Conservation (phyloP, 2,329 filamentous ascomycete species). For the Neurospora sp. region DNA sequence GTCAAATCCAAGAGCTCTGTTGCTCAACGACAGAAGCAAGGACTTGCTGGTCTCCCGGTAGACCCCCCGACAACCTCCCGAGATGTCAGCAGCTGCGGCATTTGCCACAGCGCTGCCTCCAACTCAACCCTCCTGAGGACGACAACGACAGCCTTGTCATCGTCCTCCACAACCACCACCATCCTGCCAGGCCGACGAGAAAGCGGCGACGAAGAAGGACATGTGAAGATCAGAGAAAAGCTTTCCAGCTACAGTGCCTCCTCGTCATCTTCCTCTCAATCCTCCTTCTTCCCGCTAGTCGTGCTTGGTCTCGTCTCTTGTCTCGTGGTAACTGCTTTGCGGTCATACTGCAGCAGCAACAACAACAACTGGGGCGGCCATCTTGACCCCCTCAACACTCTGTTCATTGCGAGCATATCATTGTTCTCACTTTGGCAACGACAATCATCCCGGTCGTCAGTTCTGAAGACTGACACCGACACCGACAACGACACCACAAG, state of each 20-base stretch:
- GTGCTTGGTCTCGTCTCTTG: constrained; percentile 20
- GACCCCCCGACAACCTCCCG: not conserved
- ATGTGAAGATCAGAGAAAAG: not conserved
- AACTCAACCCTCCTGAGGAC: constrained; percentile 4
- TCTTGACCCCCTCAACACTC: constrained; percentile 10
- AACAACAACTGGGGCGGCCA: constrained; percentile 5
- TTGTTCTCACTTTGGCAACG: constrained; percentile 6
- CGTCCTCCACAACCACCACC: constrained; percentile 8
- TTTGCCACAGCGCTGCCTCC: not conserved
- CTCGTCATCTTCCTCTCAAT: not conserved
- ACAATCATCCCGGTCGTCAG: not conserved
- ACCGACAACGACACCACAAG: not conserved
- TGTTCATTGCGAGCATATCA: constrained; percentile 12
- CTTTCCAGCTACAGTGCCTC: not conserved
- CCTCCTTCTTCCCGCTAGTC: constrained; percentile 14
- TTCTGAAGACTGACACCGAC: not conserved
- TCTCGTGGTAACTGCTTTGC: constrained; percentile 12
- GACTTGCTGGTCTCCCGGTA: not conserved
- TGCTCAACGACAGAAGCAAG: not conserved
- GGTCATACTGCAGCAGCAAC: not conserved
- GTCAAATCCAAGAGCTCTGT: not conserved
- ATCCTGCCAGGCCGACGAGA: constrained; percentile 12
- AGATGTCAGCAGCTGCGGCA: constrained; percentile 3
- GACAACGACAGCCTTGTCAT: not conserved
- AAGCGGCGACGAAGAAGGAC: constrained; percentile 7